Percentiles rank a stretch among this genome's conserved stretches.
Evolutionary conservation across 371 early-diverging fungal genomes (phyloP).

Genomic region (Rhizopus sp.): DNA sequence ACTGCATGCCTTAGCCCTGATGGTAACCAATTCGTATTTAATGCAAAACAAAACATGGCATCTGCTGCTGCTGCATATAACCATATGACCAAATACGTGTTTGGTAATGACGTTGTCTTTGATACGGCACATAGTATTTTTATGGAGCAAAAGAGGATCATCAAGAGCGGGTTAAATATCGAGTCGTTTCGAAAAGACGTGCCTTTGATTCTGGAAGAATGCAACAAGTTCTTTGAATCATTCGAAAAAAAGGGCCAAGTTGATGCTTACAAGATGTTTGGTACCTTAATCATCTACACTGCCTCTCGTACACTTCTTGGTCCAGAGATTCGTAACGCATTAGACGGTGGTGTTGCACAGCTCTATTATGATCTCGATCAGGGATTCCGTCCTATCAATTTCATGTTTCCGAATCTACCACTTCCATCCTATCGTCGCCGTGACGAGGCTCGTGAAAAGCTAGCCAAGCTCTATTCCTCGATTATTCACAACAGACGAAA

Average conservation of each 20-base stretch:
- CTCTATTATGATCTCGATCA: slow-evolving; percentile 94
- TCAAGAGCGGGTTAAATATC: slow-evolving; percentile 88
- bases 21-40: slow-evolving; percentile 95
- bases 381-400: slow-evolving; percentile 94
- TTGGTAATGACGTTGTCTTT: slow-evolving; percentile 94
- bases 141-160: slow-evolving; percentile 97
- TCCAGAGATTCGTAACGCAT: slow-evolving; percentile 83
- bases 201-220: slow-evolving; percentile 86
- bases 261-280: slow-evolving; percentile 81
- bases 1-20: slow-evolving; percentile 91
- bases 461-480: slow-evolving; percentile 74
- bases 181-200: slow-evolving; percentile 87
- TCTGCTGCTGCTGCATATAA: slow-evolving; percentile 95
- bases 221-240: slow-evolving; percentile 67
- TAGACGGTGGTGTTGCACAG: slow-evolving; percentile 76
- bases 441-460: slow-evolving; percentile 82
- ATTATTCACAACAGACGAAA: slow-evolving; percentile 82
- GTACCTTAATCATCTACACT: slow-evolving; percentile 91
- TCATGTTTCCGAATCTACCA: slow-evolving; percentile 61
- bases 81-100: slow-evolving; percentile 93
- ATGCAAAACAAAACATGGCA: slow-evolving; percentile 84
- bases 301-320: slow-evolving; percentile 94
- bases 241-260: slow-evolving; percentile 25
- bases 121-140: slow-evolving; percentile 89
- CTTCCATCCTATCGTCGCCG: slow-evolving; percentile 66